Evolutionary conservation across 116 monocot genomes (phyloP), one percentile per base, ranked within the genome.

Genomic region (Papilionanthe hybrid): DNA sequence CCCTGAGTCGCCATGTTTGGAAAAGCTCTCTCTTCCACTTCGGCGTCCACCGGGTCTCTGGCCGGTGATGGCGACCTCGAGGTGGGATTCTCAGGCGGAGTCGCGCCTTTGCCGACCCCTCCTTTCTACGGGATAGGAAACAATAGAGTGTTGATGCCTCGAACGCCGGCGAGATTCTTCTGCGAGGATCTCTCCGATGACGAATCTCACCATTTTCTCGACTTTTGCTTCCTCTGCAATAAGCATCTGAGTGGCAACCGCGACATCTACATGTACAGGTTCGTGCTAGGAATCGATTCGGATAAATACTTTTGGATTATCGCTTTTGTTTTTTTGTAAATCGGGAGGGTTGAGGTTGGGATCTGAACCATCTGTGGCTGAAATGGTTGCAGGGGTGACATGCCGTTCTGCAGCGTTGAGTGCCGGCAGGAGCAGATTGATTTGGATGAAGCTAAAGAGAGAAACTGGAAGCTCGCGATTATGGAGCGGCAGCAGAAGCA

Each of bases 231-330:
- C 76, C 77, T 82, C 72, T 82, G 82, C 82, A 82, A 55, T 69
- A 77, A 71, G 42, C 67, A 65, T 3, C 75, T 77, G 25, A 41
- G 50, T 2, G 42, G 42, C 10, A 67, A 76, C 67, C 68, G 53
- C 48, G 77, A 82, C 66, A 82, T 82, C 71, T 82, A 43, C 82
- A 82, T 82, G 82, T 82, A 82, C 82, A 82, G 82, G 82, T 82
- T 55, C 78, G 56, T 55, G n/a, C 9, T 1, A 1, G 42, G 58
- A 55, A 50, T 60, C 19, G 55, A 20, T 41, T 30, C 58, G 78
- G 32, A 50, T 78, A 4, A 7, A n/a, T n/a, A 0, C 0, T 43
- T 22, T 20, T 44, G 73, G 73, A 73, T 22, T n/a, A 32, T n/a
- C 44, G n/a, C 73, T 13, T 22, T 73, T 11, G 2, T 73, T 73